phyloP scores from a whole-genome alignment of 75 land plant genomes.

The Picea sitchensis region DNA sequence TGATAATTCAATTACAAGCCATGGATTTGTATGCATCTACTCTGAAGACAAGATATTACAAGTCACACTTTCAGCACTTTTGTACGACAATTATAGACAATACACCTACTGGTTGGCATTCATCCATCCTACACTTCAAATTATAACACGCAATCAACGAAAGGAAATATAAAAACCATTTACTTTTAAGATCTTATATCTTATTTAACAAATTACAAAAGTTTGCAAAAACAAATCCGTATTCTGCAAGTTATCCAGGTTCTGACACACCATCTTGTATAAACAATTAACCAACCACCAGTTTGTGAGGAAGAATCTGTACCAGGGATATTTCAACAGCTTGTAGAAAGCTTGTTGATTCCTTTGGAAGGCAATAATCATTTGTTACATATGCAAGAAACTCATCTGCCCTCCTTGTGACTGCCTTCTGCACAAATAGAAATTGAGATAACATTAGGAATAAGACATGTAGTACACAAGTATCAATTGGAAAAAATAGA shows the following conservation, averaged over 20 bases:
- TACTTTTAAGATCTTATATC: background rate
- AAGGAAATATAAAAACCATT: background rate
- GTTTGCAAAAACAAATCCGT: too few species aligned
- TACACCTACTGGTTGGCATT: too few species aligned
- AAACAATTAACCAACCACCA: background rate
- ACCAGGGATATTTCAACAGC: conserved; percentile 74
- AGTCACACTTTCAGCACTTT: too few species aligned
- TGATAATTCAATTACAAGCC: too few species aligned
- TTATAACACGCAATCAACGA: background rate
- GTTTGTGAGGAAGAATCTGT: background rate
- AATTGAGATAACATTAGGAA: background rate
- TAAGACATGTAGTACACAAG: background rate
- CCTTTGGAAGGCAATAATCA: conserved; percentile 39
- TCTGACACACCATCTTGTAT: background rate
- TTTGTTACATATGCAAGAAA: conserved; percentile 48
- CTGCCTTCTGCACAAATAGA: conserved; percentile 37
- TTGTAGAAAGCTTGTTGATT: conserved; percentile 39
- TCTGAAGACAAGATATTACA: too few species aligned
- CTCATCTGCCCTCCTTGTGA: conserved; percentile 22
- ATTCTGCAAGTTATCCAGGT: too few species aligned
- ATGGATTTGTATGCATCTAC: too few species aligned
- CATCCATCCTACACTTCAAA: too few species aligned
- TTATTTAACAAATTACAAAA: background rate
- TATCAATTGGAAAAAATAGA: background rate
- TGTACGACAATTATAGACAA: too few species aligned